These are phyloP conservation scores for Ustanciosporium gigantosporum DNA, from an alignment of 1,284 basidiomycete species.

Conservation along the genomic window DNA sequence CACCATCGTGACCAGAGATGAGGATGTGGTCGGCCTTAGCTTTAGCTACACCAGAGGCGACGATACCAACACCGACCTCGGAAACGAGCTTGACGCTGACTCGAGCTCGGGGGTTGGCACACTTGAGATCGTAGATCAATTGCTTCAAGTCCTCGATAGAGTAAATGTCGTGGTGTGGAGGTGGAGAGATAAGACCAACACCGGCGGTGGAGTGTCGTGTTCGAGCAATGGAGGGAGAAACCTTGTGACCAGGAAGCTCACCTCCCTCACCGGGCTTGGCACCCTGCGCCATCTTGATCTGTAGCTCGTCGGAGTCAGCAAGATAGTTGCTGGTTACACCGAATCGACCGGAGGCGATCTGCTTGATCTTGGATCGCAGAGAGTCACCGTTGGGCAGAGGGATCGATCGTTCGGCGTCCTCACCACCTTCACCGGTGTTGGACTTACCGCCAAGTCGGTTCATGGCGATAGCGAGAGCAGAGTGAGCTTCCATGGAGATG, in stretches of 20 bases:
- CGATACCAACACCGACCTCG: conserved; percentile 57
- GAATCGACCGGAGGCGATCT: conserved; percentile 58
- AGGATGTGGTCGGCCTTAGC: conserved; percentile 59
- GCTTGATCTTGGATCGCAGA: conserved; percentile 59
- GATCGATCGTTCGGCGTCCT: conserved; percentile 58
- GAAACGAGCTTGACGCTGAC: conserved; percentile 58
- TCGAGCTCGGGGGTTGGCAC: conserved; percentile 55
- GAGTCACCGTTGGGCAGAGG: conserved; percentile 59
- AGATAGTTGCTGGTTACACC: conserved; percentile 58
- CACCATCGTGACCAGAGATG: conserved; percentile 58
- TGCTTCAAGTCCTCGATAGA: conserved; percentile 59
- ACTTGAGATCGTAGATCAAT: conserved; percentile 59
- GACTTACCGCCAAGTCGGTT: conserved; percentile 59
- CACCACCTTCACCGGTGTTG: conserved; percentile 59
- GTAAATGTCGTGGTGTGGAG: conserved; percentile 59
- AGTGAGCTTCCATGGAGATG: conserved; percentile 59
- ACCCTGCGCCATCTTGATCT: conserved; percentile 60
- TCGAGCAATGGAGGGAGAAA: conserved; percentile 56
- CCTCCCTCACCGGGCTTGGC: conserved; percentile 60
- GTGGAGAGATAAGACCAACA: conserved; percentile 56
- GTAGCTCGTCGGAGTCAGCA: conserved; percentile 56
- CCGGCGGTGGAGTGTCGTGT: conserved; percentile 58
- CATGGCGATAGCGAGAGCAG: conserved; percentile 57
- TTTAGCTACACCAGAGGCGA: conserved; percentile 58
- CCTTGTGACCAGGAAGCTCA: conserved; percentile 59